Evolutionary conservation across 2,329 filamentous ascomycete species (phyloP).

Genomic region (Verticillium klebahnii): DNA sequence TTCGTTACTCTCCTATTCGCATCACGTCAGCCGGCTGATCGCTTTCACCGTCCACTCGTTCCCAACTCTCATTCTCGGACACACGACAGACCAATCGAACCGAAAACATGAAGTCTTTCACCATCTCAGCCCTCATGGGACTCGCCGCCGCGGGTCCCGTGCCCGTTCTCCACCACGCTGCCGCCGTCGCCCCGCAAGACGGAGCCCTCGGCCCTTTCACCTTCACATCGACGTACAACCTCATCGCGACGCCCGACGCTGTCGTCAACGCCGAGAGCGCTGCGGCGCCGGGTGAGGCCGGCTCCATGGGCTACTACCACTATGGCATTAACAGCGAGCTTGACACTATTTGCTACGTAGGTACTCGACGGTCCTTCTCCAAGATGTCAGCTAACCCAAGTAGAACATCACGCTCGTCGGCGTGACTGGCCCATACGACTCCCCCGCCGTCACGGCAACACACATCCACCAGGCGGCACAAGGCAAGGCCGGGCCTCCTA

Average conservation of each 20-base stretch:
- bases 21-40: conserved; percentile 1
- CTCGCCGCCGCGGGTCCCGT: not conserved
- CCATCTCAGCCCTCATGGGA: not conserved
- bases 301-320: conserved; percentile 41
- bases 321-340: conserved; percentile 39
- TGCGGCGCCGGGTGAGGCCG: conserved; percentile 24
- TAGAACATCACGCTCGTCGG: conserved; percentile 43
- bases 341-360: conserved; percentile 23
- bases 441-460: conserved; percentile 40
- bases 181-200: not conserved
- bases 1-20: not conserved
- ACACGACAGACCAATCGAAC: too few species aligned
- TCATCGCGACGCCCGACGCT: conserved; percentile 40
- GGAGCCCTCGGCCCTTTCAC: not conserved
- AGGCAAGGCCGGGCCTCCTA: conserved; percentile 38
- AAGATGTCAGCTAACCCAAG: not conserved
- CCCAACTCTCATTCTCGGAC: too few species aligned
- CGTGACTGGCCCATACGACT: conserved; percentile 39
- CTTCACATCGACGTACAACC: conserved; percentile 41
- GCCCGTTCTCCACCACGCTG: not conserved
- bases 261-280: conserved; percentile 34
- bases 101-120: not conserved
- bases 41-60: not conserved
- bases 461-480: conserved; percentile 42
- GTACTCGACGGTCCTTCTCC: not conserved